Conservation (phyloP, 2,329 filamentous ascomycete species). For the Paracoccidioides lutzii region DNA sequence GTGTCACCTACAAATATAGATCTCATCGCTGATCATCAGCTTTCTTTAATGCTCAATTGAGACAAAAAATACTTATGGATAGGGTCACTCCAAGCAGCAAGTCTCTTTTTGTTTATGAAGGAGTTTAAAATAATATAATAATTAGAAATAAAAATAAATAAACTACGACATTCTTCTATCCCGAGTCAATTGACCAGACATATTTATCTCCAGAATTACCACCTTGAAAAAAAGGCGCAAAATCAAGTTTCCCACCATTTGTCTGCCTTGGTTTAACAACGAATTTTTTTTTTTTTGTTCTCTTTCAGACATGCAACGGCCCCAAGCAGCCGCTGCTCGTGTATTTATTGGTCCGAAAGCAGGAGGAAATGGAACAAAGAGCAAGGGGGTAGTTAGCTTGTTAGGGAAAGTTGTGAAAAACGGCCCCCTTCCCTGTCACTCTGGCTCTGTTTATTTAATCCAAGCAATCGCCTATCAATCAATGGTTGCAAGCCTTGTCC, state of each 20-base stretch:
- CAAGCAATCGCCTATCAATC: background rate
- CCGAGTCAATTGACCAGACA: too few relatives aligned
- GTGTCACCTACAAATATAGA: background rate
- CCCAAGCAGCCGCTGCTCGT: background rate
- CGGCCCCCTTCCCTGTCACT: background rate
- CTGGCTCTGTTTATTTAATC: background rate
- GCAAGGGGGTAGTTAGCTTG: slow-evolving; percentile 2
- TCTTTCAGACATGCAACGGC: too few relatives aligned
- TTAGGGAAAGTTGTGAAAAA: background rate
- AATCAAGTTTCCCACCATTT: background rate
- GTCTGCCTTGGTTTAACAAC: background rate
- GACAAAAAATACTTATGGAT: too few relatives aligned
- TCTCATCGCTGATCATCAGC: too few relatives aligned
- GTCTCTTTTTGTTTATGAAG: too few relatives aligned
- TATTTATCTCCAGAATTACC: background rate
- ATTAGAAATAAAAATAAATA: background rate
- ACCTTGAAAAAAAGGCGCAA: background rate
- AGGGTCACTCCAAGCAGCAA: too few relatives aligned
- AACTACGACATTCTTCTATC: too few relatives aligned
- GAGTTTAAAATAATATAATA: too few relatives aligned
- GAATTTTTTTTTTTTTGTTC: too few relatives aligned
- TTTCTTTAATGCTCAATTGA: too few relatives aligned
- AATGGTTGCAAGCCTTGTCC: background rate
- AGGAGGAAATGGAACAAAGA: background rate
- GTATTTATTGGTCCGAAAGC: background rate